Evolutionary conservation across 257 asterid species (phyloP).

Genomic region (Capsicum rhomboideum): DNA sequence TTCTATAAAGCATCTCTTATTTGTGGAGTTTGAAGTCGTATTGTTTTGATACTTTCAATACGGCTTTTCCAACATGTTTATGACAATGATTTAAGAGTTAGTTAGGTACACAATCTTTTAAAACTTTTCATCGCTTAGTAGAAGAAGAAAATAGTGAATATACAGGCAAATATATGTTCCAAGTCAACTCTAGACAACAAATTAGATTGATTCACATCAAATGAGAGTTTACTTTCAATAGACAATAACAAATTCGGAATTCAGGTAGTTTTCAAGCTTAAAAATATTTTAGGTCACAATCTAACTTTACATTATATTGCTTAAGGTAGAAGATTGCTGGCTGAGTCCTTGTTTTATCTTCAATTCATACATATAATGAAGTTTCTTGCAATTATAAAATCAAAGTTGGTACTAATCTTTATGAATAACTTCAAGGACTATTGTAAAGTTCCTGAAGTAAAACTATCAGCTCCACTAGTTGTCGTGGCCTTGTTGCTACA

Average conservation of each 20-base stretch:
- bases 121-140: too few species aligned
- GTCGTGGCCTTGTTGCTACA: too few species aligned
- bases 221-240: not conserved
- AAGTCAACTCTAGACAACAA: too few species aligned
- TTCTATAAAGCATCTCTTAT: too few species aligned
- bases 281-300: not conserved
- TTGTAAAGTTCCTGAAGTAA: not conserved
- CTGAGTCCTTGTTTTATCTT: not conserved
- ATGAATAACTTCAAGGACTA: not conserved
- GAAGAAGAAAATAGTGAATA: too few species aligned
- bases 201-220: not conserved
- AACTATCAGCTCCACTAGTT: not conserved
- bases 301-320: not conserved
- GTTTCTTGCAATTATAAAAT: not conserved
- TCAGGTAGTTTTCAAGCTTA: not conserved
- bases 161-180: too few species aligned
- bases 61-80: too few species aligned
- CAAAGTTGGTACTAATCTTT: not conserved
- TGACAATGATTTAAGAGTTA: too few species aligned
- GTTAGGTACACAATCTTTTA: too few species aligned
- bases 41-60: too few species aligned
- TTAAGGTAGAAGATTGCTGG: not conserved
- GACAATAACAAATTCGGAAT: not conserved
- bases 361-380: not conserved
- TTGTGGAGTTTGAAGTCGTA: too few species aligned